Evolutionary conservation across 371 early-diverging fungal species (phyloP), one percentile per base, ranked within the genome.

Genomic region (Blakeslea trispora): DNA sequence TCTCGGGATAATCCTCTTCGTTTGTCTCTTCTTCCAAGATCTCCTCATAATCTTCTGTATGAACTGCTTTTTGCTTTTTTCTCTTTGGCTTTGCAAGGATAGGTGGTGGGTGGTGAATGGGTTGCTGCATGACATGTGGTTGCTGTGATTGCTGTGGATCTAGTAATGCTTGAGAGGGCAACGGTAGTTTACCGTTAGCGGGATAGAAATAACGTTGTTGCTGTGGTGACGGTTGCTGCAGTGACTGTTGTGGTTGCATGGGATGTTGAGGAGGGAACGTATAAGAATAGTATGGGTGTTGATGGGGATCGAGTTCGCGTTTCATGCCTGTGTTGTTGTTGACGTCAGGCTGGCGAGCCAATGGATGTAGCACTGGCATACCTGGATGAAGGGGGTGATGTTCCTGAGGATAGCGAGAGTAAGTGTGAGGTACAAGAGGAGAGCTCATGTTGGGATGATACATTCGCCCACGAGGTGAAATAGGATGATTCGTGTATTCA

Each of bases 1-100:
- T 79, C 24, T 75, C 79, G 0, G 79, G 79, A 42, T 70, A 74
- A 34, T 74, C 73, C 18, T 67, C 68, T 31, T 76, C 73, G 22
- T 69, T 69, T 0, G 73, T 59, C 39, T 62, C 73, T 17, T 62
- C 53, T 1, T 57, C 50, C 19, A 64, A 50, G 15, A 66, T 68
- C 46, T 75, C 76, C 9, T 58, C 64, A 50, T 39, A 58, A 0
- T 61, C 55, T 15, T 64, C 61, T 15, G 47, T 49, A 8, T 34
- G 58, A 5, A 34, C 53, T 19, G 55, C 24, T 9, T 64, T 64
- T 48, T 59, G 59, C 23, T 64, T 70, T 53, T 65, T 72, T 31
- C 68, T 60, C 42, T 63, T 68, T 10, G 61, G 66, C 44, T 59
- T 57, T 3, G 48, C 45, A 11, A 53, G 32, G 10, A 55, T 43